Evolutionary conservation across 2,329 filamentous ascomycete genomes (phyloP).

Genomic region (Graphiopsis chlorocephala): DNA sequence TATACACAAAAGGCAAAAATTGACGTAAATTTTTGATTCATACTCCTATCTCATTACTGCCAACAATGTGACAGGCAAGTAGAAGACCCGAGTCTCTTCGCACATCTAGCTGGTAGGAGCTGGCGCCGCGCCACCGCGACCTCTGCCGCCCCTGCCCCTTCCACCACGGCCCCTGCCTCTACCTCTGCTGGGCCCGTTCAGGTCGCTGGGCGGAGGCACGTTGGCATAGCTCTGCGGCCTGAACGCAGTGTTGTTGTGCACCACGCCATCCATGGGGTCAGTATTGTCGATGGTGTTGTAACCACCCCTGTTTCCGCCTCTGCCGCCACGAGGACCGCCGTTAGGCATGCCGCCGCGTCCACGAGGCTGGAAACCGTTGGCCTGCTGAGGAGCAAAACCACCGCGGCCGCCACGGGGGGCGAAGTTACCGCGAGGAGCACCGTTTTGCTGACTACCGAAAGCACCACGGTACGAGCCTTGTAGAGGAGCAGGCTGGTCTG

Average conservation of each 20-base stretch:
- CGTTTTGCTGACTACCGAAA: conserved; percentile 44
- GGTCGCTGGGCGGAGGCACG: conserved; percentile 57
- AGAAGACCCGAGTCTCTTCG: background rate
- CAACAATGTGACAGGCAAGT: background rate
- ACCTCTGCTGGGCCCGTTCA: conserved; percentile 44
- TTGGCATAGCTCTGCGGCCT: conserved; percentile 52
- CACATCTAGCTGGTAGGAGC: background rate
- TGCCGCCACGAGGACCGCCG: conserved; percentile 35
- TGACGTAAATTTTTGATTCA: background rate
- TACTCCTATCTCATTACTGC: background rate
- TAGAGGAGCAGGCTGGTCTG: conserved; percentile 56
- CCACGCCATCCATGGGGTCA: conserved; percentile 53
- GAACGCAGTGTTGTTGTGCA: conserved; percentile 57
- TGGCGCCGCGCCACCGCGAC: conserved; percentile 19
- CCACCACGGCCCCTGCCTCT: conserved; percentile 26
- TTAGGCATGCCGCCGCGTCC: conserved; percentile 31
- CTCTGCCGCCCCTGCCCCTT: conserved; percentile 17
- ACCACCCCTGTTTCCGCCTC: conserved; percentile 40
- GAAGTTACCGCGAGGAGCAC: conserved; percentile 27
- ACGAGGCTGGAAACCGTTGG: conserved; percentile 18
- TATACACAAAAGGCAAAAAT: background rate
- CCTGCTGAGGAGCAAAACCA: conserved; percentile 25
- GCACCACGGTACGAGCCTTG: conserved; percentile 59
- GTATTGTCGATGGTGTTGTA: conserved; percentile 49
- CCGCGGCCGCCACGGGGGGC: conserved; percentile 38